A percentile compares a stretch with the other conserved stretches of the same genome.
Conservation (phyloP, 129 eudicot species). For the Centella asiatica region DNA sequence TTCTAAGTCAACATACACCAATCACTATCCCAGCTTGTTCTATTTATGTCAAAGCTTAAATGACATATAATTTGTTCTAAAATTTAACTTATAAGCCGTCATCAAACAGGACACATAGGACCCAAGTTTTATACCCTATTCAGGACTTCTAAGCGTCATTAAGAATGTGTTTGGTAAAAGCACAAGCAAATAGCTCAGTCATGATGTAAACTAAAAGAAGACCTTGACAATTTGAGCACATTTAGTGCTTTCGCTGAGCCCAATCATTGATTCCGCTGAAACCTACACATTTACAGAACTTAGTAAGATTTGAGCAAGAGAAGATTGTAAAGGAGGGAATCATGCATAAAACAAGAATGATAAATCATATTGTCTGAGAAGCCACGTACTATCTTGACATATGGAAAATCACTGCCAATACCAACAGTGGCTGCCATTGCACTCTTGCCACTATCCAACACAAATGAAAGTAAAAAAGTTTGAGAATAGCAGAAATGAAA, state of each 20-base stretch:
- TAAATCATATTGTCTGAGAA: background rate
- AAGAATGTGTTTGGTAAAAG: background rate
- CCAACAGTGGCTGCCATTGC: slow-evolving; percentile 98
- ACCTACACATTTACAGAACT: slow-evolving; percentile 37
- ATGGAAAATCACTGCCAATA: slow-evolving; percentile 88
- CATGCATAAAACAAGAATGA: background rate
- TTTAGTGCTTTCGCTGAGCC: slow-evolving; percentile 91
- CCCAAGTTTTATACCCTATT: too few relatives aligned
- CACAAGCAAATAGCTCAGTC: background rate
- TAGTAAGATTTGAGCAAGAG: slow-evolving; percentile 1
- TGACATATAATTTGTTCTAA: too few relatives aligned
- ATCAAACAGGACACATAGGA: too few relatives aligned
- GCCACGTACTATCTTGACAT: slow-evolving; percentile 87
- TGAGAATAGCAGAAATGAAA: background rate
- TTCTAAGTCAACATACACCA: too few relatives aligned
- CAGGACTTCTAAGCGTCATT: background rate
- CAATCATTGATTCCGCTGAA: slow-evolving; percentile 98
- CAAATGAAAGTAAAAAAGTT: background rate
- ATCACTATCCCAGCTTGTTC: too few relatives aligned
- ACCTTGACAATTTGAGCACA: slow-evolving; percentile 98
- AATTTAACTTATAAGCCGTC: too few relatives aligned
- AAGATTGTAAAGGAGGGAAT: background rate
- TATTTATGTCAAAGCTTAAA: too few relatives aligned
- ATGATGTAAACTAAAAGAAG: slow-evolving; percentile 15
- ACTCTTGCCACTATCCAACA: slow-evolving; percentile 84